These are phyloP conservation scores for Candida sonorensis DNA, from an alignment of 805 yeast genomes.

Conservation along the genomic window DNA sequence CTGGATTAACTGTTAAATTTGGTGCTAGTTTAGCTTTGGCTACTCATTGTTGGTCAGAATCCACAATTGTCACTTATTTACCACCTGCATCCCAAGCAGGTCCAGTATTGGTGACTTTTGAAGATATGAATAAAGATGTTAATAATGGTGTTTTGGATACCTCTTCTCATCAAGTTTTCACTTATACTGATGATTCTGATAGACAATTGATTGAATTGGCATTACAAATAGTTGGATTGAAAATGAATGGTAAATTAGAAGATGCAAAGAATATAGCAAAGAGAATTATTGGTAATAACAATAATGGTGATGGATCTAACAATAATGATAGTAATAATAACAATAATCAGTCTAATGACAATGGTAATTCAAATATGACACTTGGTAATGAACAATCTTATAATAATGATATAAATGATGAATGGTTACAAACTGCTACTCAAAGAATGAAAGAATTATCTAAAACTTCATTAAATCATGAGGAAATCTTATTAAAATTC, in stretches of 20 bases:
- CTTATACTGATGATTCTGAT: conserved; percentile 93
- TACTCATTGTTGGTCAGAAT: conserved; percentile 94
- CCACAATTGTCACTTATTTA: conserved; percentile 86
- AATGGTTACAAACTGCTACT: conserved; percentile 50
- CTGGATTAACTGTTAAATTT: conserved; percentile 77
- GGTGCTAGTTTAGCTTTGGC: conserved; percentile 76
- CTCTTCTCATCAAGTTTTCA: conserved; percentile 56
- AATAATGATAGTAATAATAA: conserved; percentile 12
- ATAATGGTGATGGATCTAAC: conserved; percentile 17
- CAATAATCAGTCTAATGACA: conserved; percentile 8
- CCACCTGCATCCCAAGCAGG: conserved; percentile 92
- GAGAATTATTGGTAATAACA: conserved; percentile 71
- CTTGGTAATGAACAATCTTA: conserved; percentile 2
- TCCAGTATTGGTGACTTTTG: conserved; percentile 84
- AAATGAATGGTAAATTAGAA: conserved; percentile 93
- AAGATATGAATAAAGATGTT: conserved; percentile 17
- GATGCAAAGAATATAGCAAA: conserved; percentile 93
- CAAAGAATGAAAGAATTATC: conserved; percentile 42
- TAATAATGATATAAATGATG: conserved; percentile 23
- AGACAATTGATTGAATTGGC: conserved; percentile 92
- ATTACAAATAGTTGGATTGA: conserved; percentile 90
- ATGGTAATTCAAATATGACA: conserved; percentile 9
- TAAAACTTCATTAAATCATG: conserved; percentile 38
- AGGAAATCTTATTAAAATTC: conserved; percentile 42
- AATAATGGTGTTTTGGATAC: conserved; percentile 11